Base-by-base conservation (phyloP, 2,329 filamentous ascomycete genomes). In the Trichoderma sp. region DNA sequence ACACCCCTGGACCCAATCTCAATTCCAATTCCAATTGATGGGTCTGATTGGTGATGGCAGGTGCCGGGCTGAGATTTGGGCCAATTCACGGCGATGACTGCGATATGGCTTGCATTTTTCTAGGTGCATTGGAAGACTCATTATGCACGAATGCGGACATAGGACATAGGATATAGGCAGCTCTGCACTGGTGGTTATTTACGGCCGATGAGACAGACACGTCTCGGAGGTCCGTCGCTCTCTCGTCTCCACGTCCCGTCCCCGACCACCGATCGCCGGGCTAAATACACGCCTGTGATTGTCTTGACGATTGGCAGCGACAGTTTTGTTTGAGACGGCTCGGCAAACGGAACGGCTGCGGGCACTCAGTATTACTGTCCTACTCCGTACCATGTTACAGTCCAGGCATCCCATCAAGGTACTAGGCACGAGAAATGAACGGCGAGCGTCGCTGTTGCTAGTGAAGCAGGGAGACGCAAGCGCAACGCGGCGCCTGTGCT, bases 391-490 rank as follows among this genome's bases (percentile, higher is more conserved):
- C 29, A n/a, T 29, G 33, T 35, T 35, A 21, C 60, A 35, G 29
- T 9, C 11, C 59, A 62, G 29, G 21, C 18, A 56, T 24, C 16
- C 41, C 45, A 53, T 53, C 45, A n/a, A 16, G 35, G 35, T 38
- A 38, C n/a, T 53, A 53, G 53, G 53, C 33, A 59, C 67, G 14
- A 71, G 18, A 71, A 53, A 67, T 53, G 68, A 45, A 71, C 59
- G 68, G 68, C 68, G 27, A 53, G 27, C n/a, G 3, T 24, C 6
- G n/a, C 8, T n/a, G 27, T 63, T 63, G 65, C 45, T 21, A 50
- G 35, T 29, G 38, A 71, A 63, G 68, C 68, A 71, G 68, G 68
- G 68, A 71, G 68, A 71, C 68, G 68, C 68, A 71, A 71, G 68
- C 68, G 59, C 59, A 71, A 71, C 68, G 59, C 68, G 68, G 59